phyloP scores from a whole-genome alignment of 371 early-diverging fungal genomes.

The Choanephora cucurbitarum region DNA sequence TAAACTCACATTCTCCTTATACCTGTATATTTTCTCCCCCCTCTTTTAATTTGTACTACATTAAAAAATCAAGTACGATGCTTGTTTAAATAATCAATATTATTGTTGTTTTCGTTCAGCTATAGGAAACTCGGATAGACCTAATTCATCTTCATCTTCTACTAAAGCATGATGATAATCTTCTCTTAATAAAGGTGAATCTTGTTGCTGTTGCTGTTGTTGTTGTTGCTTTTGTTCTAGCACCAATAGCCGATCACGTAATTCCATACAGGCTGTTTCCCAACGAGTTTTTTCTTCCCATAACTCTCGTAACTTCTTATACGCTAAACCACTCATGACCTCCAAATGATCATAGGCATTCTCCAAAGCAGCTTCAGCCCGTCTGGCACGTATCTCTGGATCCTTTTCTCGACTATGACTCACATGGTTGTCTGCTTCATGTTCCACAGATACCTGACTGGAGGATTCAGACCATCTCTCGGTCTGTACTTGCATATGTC shows the following conservation, averaged over 20 bases:
- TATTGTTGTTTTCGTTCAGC: background rate
- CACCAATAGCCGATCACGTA: conserved; percentile 32
- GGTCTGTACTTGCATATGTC: conserved; percentile 51
- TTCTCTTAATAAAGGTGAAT: background rate
- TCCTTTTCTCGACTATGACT: too few relatives aligned
- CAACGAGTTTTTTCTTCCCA: conserved; percentile 54
- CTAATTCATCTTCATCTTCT: conserved; percentile 26
- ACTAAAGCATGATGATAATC: conserved; percentile 8
- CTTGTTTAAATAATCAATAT: conserved; percentile 7
- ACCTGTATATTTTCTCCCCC: too few relatives aligned
- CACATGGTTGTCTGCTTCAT: background rate
- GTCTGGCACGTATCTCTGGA: conserved; percentile 24
- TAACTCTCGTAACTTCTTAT: conserved; percentile 59
- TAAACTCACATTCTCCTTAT: background rate
- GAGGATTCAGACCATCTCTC: conserved; percentile 2
- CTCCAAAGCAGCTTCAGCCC: conserved; percentile 52
- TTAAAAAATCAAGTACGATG: conserved; percentile 1
- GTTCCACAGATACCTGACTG: conserved; percentile 14
- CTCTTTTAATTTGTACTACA: background rate
- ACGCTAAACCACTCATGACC: conserved; percentile 56
- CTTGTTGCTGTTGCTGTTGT: background rate
- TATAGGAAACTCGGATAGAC: conserved; percentile 28
- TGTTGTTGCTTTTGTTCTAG: conserved; percentile 18
- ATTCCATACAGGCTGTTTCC: conserved; percentile 47
- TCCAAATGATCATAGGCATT: conserved; percentile 62